Conservation (phyloP, 768 basidiomycete species). For the Mycena vitilis region DNA sequence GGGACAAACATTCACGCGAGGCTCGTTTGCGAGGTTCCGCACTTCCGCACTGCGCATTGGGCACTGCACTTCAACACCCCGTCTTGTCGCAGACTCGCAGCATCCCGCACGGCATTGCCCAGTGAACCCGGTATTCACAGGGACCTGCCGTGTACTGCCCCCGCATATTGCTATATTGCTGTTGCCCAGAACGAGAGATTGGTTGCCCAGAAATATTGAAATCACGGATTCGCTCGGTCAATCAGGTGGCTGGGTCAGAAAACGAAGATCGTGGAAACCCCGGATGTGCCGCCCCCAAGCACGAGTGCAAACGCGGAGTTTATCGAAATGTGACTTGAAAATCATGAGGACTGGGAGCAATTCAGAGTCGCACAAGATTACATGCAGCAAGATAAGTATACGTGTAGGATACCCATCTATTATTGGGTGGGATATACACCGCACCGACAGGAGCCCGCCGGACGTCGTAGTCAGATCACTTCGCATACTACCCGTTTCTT, state of each 20-base stretch:
- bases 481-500: neutral
- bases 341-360: neutral
- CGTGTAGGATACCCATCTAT: too few species aligned
- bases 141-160: neutral
- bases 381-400: too few species aligned
- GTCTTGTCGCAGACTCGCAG: too few species aligned
- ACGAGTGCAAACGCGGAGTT: neutral
- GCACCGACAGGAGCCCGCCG: neutral
- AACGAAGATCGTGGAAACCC: slow-evolving; percentile 3
- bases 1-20: neutral
- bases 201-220: too few species aligned
- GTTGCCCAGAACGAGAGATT: neutral
- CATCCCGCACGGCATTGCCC: too few species aligned
- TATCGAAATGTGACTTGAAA: neutral
- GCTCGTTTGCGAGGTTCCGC: too few species aligned
- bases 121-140: slow-evolving; percentile 1
- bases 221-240: neutral
- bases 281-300: neutral
- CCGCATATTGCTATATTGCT: slow-evolving; percentile 5
- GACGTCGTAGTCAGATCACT: neutral
- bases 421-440: neutral
- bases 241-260: slow-evolving; percentile 16
- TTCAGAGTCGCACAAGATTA: neutral
- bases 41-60: neutral
- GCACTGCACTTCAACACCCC: too few species aligned